These are phyloP conservation scores for Hortiboletus campestris DNA, from an alignment of 768 basidiomycete genomes.

Conservation along the genomic window DNA sequence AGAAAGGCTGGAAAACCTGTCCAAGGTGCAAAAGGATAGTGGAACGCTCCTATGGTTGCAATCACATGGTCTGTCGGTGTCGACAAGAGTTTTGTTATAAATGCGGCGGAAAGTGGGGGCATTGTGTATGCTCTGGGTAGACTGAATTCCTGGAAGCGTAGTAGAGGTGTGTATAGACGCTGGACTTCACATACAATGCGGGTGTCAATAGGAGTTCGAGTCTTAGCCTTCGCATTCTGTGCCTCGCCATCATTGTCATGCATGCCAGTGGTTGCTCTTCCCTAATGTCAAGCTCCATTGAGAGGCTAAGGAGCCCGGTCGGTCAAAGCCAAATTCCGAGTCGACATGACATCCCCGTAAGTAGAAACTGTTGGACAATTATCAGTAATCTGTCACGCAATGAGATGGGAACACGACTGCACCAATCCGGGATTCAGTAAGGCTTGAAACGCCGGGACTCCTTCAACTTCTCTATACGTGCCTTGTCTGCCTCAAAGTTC, in stretches of 20 bases:
- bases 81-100: conserved; percentile 20
- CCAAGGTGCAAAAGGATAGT: conserved; percentile 55
- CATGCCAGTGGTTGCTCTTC: too few relatives aligned
- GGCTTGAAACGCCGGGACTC: conserved; percentile 82
- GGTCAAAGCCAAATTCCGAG: neutral
- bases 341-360: too few relatives aligned
- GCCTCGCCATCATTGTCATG: neutral
- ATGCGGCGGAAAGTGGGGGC: conserved; percentile 15
- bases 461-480: conserved; percentile 46
- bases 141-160: neutral
- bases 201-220: neutral
- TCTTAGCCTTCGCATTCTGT: neutral
- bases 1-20: conserved; percentile 58
- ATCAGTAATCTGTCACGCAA: neutral
- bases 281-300: neutral
- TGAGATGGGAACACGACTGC: neutral
- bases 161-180: neutral
- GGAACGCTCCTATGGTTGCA: conserved; percentile 53
- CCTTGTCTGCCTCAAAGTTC: conserved; percentile 88
- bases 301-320: neutral
- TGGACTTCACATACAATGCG: neutral
- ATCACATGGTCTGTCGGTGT: conserved; percentile 60
- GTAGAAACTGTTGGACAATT: neutral
- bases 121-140: conserved; percentile 2
- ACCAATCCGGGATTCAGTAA: conserved; percentile 48